Evolutionary conservation across 1,139 yeast species (phyloP), one percentile per base, ranked within the genome.

Genomic region (Kazachstania sp.): DNA sequence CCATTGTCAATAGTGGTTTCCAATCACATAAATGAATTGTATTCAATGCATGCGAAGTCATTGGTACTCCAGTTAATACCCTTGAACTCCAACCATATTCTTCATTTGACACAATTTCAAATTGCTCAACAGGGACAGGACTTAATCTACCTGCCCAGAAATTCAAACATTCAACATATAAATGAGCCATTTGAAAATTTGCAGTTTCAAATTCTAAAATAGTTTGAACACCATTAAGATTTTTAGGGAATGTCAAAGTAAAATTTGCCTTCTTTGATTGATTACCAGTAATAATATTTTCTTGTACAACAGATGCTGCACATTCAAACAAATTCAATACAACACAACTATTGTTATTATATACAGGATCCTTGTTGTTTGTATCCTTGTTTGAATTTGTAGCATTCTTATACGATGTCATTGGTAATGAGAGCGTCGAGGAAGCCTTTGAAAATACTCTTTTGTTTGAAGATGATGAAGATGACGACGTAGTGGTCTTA

Each of bases 111-210:
- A 86, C 78, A 49, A 86, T 68, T 49, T 75, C 81, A 20, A 71
- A 66, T 41, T 69, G 69, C 1, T 63, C 58, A 3, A 74, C 64
- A 1, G 95, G 95, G 30, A 85, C 81, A 15, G 88, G 83, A 13
- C 95, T 83, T 35, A 83, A 78, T 54, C 92, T 75, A 2, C 94
- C 84, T 2, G 95, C 87, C 96, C 96, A 87, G 64, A 86, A 87
- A 65, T 87, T 87, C 66, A 95, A 82, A 2, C 92, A 77, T 55
- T 83, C 78, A 32, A 85, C 78, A 62, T 79, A 86, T 59, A 81
- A 86, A 44, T 73, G 70, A 0, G 95, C 94, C 52, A 79, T 76
- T 54, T 81, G 85, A 40, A 69, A 65, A 15, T 87, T 80, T 18
- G 87, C 86, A 0, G 95, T 72, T 45, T 56, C 57, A 20, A 60